Evolutionary conservation across 2,329 filamentous ascomycete species (phyloP), one percentile per base, ranked within the genome.

Genomic region (Magnaporthiopsis incrustans): DNA sequence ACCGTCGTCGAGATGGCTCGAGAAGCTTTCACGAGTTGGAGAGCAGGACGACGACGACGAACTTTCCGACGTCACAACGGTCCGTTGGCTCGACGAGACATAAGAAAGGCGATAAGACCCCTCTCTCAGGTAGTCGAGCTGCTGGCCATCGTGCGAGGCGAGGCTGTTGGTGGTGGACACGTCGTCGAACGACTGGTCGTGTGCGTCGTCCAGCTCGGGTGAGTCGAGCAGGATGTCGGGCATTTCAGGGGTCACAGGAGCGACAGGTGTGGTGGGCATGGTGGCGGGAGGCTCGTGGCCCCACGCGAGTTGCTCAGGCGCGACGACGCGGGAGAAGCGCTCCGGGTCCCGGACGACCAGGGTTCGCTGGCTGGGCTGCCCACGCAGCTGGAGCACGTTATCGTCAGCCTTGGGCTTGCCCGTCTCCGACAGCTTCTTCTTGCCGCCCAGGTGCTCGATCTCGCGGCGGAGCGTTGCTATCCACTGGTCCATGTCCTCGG

Each of bases 401-500:
- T 78, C 76, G 2, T 80, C 79, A 5, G 70, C 65, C 66, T 81
- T 82, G 0, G 79, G 79, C 66, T 76, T 79, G 56, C 85, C 86
- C 4, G 82, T 87, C 70, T 89, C 86, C 0, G 85, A 83, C 30
- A 84, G 72, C 64, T 80, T 79, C 72, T 84, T 87, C 76, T 84
- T 88, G 25, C 89, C 89, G 33, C 89, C 89, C 10, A 90, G 75
- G 7, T 79, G 78, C 69, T 91, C 87, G 62, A 94, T 92, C 70
- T 90, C 87, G 64, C 82, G 82, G 56, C 90, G 83, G 35, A 94
- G 77, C 0, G 82, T 79, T 1, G 82, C 80, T 72, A 94, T 85
- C 91, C 91, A 95, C 58, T 79, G 77, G 66, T 92, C 88, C 89
- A 94, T 90, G 59, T 90, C 87, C 67, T 89, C 85, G 2, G 88